Conservation (phyloP, 2,329 filamentous ascomycete species). For the Mycogone perniciosa region DNA sequence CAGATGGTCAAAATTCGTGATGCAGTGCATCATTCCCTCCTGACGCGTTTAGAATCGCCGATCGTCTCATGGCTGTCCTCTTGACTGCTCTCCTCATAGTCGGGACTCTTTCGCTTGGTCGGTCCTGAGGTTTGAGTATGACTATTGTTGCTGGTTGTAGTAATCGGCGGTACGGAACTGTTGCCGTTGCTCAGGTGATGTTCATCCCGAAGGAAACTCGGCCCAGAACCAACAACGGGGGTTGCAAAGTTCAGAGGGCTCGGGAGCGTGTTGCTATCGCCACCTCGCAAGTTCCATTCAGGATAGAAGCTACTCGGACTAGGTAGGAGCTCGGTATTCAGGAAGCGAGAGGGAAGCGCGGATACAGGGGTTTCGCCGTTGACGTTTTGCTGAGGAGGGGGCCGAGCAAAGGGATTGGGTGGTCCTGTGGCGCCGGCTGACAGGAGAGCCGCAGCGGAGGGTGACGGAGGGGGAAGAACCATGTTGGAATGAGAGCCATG, state of each 20-base stretch:
- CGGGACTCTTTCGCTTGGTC: constrained; percentile 53
- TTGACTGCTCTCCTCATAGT: constrained; percentile 36
- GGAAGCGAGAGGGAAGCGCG: constrained; percentile 83
- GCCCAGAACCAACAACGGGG: constrained; percentile 58
- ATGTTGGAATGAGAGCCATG: constrained; percentile 58
- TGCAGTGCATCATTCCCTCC: constrained; percentile 37
- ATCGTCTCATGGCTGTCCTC: constrained; percentile 36
- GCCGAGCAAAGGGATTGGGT: constrained; percentile 90
- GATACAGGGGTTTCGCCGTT: constrained; percentile 71
- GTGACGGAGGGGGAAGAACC: constrained; percentile 87
- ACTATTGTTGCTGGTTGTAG: constrained; percentile 9
- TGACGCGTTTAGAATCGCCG: constrained; percentile 48
- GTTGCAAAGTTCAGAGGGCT: constrained; percentile 92
- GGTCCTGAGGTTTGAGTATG: constrained; percentile 1
- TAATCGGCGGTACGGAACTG: constrained; percentile 11
- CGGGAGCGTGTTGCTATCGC: constrained; percentile 78
- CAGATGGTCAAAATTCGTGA: constrained; percentile 4
- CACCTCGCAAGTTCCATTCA: constrained; percentile 72
- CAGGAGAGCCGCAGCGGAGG: constrained; percentile 75
- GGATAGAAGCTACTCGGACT: constrained; percentile 90
- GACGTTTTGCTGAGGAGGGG: constrained; percentile 63
- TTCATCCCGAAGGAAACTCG: constrained; percentile 58
- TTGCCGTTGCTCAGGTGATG: constrained; percentile 17
- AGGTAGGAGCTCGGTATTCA: constrained; percentile 79
- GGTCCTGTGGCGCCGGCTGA: constrained; percentile 89